phyloP scores from a whole-genome alignment of 345 rosid genomes.

The Chamaenerion angustifolium region DNA sequence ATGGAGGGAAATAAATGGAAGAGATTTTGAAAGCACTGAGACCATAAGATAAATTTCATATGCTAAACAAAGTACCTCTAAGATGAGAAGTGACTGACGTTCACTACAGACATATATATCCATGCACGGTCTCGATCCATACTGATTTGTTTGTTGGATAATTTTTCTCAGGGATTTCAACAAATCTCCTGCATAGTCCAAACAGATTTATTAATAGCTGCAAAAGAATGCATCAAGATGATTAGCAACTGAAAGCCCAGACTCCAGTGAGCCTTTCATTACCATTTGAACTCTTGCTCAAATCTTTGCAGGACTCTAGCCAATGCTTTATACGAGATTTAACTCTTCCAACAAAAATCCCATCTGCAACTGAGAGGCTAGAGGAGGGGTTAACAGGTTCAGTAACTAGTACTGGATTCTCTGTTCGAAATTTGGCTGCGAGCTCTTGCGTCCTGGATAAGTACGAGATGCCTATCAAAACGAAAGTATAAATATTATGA shows the following conservation, averaged over 20 bases:
- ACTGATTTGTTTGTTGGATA: conserved; percentile 37
- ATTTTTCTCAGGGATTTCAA: conserved; percentile 48
- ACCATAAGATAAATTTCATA: neutral
- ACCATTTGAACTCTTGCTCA: conserved; percentile 37
- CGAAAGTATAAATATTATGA: neutral
- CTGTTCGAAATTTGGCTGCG: conserved; percentile 37
- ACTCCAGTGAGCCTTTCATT: neutral
- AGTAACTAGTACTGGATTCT: conserved; percentile 33
- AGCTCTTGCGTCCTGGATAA: conserved; percentile 77
- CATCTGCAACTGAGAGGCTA: conserved; percentile 49
- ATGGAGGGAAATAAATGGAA: neutral
- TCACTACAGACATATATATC: conserved; percentile 77
- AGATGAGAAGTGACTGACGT: conserved; percentile 57
- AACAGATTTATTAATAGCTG: conserved; percentile 6
- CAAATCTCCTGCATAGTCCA: conserved; percentile 33
- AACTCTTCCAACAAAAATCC: conserved; percentile 49
- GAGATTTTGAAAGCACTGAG: neutral
- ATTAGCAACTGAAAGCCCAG: neutral
- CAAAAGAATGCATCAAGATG: neutral
- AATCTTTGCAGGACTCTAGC: conserved; percentile 36
- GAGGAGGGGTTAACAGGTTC: conserved; percentile 21
- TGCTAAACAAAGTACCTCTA: conserved; percentile 36
- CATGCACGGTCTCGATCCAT: conserved; percentile 59
- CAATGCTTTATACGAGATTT: conserved; percentile 58
- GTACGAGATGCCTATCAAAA: conserved; percentile 59